Percentiles rank a stretch among this genome's conserved stretches.
Conservation (phyloP, 2,329 filamentous ascomycete genomes). For the Leptosphaerulina australis region DNA sequence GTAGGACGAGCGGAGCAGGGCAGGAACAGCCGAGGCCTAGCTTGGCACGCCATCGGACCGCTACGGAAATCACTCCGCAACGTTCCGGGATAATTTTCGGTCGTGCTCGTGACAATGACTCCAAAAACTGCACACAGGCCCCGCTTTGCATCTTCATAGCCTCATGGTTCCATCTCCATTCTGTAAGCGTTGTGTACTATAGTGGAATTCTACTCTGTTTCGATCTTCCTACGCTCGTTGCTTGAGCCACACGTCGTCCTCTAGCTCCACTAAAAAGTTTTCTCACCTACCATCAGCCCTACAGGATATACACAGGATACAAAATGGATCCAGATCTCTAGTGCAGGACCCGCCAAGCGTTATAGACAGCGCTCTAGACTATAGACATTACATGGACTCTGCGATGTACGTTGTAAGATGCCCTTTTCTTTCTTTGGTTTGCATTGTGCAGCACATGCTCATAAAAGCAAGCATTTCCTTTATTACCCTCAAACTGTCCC, state of each 20-base stretch:
- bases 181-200: neutral
- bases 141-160: constrained; percentile 10
- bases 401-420: constrained; percentile 24
- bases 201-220: neutral
- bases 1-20: constrained; percentile 8
- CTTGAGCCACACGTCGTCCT: constrained; percentile 4
- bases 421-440: neutral
- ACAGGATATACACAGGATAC: neutral
- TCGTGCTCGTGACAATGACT: constrained; percentile 12
- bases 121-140: constrained; percentile 10
- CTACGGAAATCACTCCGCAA: constrained; percentile 11
- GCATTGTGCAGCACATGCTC: neutral
- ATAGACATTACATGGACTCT: constrained; percentile 6
- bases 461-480: neutral
- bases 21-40: constrained; percentile 9
- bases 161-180: constrained; percentile 3
- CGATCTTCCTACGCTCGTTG: neutral
- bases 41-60: constrained; percentile 11
- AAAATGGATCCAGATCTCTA: constrained; percentile 31
- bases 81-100: constrained; percentile 17
- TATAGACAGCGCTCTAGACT: constrained; percentile 18
- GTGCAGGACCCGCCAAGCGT: constrained; percentile 21
- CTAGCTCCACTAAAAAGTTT: constrained; percentile 7
- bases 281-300: constrained; percentile 8
- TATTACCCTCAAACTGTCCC: neutral